Evolutionary conservation across 2,329 filamentous ascomycete species (phyloP).

Genomic region (Cordyceps cicadae): DNA sequence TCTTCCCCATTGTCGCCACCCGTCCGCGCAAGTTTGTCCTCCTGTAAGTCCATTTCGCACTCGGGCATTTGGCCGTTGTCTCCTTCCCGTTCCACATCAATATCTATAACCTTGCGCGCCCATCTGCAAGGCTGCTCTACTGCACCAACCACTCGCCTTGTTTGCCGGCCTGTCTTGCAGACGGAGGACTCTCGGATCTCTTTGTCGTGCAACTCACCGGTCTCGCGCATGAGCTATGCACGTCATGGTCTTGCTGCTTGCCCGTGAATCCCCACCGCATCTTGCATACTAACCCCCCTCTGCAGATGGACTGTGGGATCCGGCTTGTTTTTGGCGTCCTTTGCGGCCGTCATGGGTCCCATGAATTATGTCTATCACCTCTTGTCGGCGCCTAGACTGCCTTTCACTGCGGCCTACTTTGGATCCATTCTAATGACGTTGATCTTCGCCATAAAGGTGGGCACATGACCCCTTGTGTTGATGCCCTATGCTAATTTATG

Average conservation of each 20-base stretch:
- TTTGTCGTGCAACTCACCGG: neutral
- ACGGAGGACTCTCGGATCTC: neutral
- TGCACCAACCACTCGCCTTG: constrained; percentile 6
- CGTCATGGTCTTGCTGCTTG: constrained; percentile 17
- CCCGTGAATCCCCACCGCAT: neutral
- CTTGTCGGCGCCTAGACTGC: constrained; percentile 72
- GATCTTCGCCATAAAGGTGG: constrained; percentile 86
- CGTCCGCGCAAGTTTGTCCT: constrained; percentile 92
- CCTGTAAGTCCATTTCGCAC: constrained; percentile 59
- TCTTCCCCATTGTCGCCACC: constrained; percentile 75
- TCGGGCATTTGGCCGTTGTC: constrained; percentile 10
- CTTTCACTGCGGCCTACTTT: constrained; percentile 92
- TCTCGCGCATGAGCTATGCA: constrained; percentile 12
- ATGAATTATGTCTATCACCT: constrained; percentile 76
- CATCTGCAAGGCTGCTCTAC: neutral
- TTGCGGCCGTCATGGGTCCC: constrained; percentile 90
- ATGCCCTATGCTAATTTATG: constrained; percentile 14
- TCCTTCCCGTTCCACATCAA: neutral
- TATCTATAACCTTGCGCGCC: neutral
- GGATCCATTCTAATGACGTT: constrained; percentile 83
- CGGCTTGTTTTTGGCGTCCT: constrained; percentile 80
- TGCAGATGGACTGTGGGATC: constrained; percentile 91
- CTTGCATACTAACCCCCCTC: constrained; percentile 19
- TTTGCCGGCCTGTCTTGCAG: neutral
- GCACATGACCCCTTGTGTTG: constrained; percentile 30